Base-by-base conservation (phyloP, 2,329 filamentous ascomycete genomes). In the Chaetomium strumarium region DNA sequence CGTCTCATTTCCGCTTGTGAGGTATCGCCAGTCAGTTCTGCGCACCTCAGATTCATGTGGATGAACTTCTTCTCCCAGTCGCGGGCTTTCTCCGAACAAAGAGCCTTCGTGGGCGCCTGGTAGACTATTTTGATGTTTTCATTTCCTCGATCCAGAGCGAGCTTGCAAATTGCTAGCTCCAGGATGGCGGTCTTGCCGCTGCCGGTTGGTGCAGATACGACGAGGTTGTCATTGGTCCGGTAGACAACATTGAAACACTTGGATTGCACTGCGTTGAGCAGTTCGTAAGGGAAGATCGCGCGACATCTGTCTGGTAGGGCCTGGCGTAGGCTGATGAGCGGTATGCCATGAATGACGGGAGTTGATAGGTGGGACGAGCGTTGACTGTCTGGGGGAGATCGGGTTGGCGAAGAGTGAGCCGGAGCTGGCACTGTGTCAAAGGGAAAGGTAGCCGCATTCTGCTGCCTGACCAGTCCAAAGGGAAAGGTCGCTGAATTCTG, bases 181-280 rank as follows among this genome's bases (percentile, higher is more conserved):
- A 95, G 77, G 10, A 93, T 76, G 1, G 77, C 87, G 0, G 89
- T 95, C 67, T 95, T 95, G 2, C 90, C 89, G 66, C 88, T 91
- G 9, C 89, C 88, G 0, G 89, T 95, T 0, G 90, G 89, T 8
- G 89, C 85, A 1, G 88, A 85, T 13, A 95, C 74, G 0, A 93
- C 86, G 13, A 93, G 74, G 58, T 95, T 95, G 65, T 90, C 79
- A 59, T 84, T 79, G 0, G 80, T 80, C 6, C 75, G 71, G 64
- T 88, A 92, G 0, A 88, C 75, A 0, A 75, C 66, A 0, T 76
- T 65, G 60, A 92, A 93, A 61, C 85, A 90, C 63, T 85, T 89
- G 0, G 89, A 93, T 63, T 95, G 89, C 0, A 92, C 78, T 7
- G 85, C 87, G 64, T 95, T 95, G 71, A 95, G 90, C 0, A 86